Conservation (phyloP, 495 filamentous ascomycete species). For the Xylaria telfairii region DNA sequence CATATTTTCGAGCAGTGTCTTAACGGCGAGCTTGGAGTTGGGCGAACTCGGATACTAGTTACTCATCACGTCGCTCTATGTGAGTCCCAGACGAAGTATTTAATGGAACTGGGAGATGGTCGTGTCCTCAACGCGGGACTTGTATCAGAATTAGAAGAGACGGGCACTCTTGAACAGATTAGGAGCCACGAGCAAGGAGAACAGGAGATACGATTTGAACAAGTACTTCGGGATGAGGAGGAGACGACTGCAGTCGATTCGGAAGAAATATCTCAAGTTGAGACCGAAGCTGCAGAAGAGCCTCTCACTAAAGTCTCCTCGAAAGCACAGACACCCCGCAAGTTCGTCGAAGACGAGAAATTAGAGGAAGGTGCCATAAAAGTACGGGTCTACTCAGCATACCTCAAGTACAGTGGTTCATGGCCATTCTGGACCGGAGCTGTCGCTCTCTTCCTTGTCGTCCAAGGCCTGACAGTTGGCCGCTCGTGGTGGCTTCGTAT, state of each 20-base stretch:
- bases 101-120: constrained; percentile 73
- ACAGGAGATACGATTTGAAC: constrained; percentile 51
- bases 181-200: constrained; percentile 60
- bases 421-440: constrained; percentile 65
- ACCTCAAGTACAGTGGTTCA: constrained; percentile 70
- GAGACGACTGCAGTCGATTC: constrained; percentile 55
- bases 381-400: constrained; percentile 65
- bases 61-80: constrained; percentile 83
- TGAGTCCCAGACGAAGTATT: constrained; percentile 70
- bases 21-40: constrained; percentile 69
- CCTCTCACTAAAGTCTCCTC: constrained; percentile 51
- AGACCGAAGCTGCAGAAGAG: constrained; percentile 39
- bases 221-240: constrained; percentile 51
- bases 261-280: constrained; percentile 38
- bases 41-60: constrained; percentile 77
- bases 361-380: constrained; percentile 70
- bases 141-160: constrained; percentile 61
- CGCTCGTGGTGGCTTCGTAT: constrained; percentile 73
- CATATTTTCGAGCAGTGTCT: constrained; percentile 79
- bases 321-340: constrained; percentile 53
- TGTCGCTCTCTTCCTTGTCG: constrained; percentile 56
- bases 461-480: constrained; percentile 52
- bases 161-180: constrained; percentile 63
- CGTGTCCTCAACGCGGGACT: constrained; percentile 65
- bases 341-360: constrained; percentile 77